These are phyloP conservation scores for Leccinum ochraceum DNA, from an alignment of 768 basidiomycete genomes.

Conservation along the genomic window DNA sequence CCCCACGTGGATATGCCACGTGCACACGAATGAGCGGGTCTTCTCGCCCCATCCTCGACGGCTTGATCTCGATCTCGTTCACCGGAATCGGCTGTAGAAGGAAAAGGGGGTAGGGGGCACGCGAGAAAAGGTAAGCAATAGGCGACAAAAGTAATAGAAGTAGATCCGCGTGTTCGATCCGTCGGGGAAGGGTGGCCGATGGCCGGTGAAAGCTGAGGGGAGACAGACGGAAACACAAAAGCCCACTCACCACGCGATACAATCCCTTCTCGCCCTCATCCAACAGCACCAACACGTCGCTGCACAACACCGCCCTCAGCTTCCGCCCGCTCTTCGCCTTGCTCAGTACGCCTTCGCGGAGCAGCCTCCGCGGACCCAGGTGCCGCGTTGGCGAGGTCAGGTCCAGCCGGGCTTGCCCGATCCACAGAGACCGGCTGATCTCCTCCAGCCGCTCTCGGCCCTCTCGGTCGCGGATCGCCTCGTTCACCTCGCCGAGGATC, in stretches of 20 bases:
- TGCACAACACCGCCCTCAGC: constrained; percentile 79
- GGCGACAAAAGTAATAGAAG: neutral
- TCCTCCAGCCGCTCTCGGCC: constrained; percentile 69
- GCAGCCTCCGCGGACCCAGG: constrained; percentile 75
- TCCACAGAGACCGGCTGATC: constrained; percentile 82
- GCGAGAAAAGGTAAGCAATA: neutral
- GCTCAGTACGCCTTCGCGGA: constrained; percentile 74
- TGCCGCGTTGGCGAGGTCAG: constrained; percentile 87
- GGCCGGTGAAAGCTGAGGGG: neutral
- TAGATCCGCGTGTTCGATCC: neutral
- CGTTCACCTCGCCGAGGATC: constrained; percentile 82
- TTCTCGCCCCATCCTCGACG: constrained; percentile 55
- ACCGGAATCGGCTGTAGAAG: constrained; percentile 68
- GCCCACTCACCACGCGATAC: constrained; percentile 76
- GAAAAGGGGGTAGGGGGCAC: neutral
- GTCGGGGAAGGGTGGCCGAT: neutral
- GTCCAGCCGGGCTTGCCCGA: constrained; percentile 86
- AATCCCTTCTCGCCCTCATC: constrained; percentile 68
- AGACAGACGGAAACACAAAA: neutral
- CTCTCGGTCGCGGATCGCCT: constrained; percentile 84
- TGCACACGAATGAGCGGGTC: constrained; percentile 67
- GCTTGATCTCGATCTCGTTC: constrained; percentile 62
- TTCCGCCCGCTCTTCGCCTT: constrained; percentile 87
- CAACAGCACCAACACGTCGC: constrained; percentile 85
- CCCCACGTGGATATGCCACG: constrained; percentile 71